Evolutionary conservation across 225 moss, liverwort and hornwort species (phyloP).

Genomic region (Physcomitrium patens): DNA sequence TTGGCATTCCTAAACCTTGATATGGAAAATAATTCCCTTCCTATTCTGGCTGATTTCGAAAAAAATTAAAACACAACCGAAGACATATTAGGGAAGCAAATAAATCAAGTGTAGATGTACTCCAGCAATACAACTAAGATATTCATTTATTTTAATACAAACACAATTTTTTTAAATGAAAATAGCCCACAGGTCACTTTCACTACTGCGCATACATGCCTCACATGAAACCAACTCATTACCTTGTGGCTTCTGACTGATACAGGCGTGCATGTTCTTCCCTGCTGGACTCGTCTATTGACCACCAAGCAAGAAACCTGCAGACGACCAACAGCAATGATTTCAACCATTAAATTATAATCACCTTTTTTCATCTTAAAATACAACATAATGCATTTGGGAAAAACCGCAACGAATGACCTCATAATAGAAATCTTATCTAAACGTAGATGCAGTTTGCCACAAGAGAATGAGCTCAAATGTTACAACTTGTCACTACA

Average conservation of each 20-base stretch:
- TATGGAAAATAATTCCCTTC: conserved; percentile 14
- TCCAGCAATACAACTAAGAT: background rate
- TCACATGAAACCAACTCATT: conserved; percentile 24
- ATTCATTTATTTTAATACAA: background rate
- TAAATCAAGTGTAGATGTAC: conserved; percentile 4
- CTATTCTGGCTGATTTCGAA: conserved; percentile 7
- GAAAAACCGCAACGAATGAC: background rate
- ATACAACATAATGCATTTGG: background rate
- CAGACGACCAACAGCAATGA: background rate
- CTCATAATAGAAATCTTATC: background rate
- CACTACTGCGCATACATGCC: conserved; percentile 14
- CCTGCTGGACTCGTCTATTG: conserved; percentile 90
- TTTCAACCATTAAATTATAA: conserved; percentile 1
- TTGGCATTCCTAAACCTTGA: background rate
- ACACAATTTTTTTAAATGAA: background rate
- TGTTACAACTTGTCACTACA: background rate
- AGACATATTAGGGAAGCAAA: conserved; percentile 5
- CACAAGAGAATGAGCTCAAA: background rate
- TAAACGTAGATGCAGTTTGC: background rate
- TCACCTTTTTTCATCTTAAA: background rate
- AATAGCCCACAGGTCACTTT: background rate
- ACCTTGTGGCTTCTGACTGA: conserved; percentile 78
- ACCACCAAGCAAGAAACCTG: conserved; percentile 99
- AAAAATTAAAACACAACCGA: background rate
- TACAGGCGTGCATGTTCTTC: conserved; percentile 96